Evolutionary conservation across 2,329 filamentous ascomycete genomes (phyloP).

Genomic region (Coniella vitis): DNA sequence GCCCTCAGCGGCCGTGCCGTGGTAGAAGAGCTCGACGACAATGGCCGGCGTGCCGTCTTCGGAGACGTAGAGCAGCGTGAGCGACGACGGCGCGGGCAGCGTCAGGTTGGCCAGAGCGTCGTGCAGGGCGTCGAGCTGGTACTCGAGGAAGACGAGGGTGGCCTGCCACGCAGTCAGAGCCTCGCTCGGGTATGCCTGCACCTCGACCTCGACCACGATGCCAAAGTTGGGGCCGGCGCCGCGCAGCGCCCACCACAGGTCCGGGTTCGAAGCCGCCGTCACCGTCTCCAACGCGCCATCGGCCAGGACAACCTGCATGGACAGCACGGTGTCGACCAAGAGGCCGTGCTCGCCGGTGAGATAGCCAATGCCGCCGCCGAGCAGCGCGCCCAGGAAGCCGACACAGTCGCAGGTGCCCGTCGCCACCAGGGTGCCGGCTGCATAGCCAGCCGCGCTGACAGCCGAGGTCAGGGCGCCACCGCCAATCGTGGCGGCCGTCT

Average conservation of each 20-base stretch:
- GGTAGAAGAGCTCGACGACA: neutral
- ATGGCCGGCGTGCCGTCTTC: neutral
- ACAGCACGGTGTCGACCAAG: neutral
- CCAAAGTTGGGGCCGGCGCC: conserved; percentile 55
- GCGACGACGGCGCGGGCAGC: neutral
- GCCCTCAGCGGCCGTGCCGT: neutral
- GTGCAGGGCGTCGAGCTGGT: neutral
- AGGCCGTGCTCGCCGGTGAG: conserved; percentile 6
- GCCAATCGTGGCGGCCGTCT: neutral
- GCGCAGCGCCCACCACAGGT: conserved; percentile 50
- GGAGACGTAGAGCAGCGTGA: neutral
- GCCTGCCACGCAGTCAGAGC: neutral
- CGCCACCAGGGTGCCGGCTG: neutral
- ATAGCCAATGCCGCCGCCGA: conserved; percentile 4
- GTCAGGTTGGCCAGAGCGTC: neutral
- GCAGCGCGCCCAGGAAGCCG: neutral
- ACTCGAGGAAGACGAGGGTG: neutral
- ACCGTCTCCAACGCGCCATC: conserved; percentile 17
- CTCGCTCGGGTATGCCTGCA: conserved; percentile 33
- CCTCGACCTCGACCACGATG: conserved; percentile 41
- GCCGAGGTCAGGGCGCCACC: neutral
- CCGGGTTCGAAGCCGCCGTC: conserved; percentile 22
- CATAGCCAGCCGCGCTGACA: neutral
- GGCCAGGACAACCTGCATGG: neutral
- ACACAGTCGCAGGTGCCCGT: neutral